Base-by-base conservation (phyloP, 768 basidiomycete genomes). In the Suillus paluster region DNA sequence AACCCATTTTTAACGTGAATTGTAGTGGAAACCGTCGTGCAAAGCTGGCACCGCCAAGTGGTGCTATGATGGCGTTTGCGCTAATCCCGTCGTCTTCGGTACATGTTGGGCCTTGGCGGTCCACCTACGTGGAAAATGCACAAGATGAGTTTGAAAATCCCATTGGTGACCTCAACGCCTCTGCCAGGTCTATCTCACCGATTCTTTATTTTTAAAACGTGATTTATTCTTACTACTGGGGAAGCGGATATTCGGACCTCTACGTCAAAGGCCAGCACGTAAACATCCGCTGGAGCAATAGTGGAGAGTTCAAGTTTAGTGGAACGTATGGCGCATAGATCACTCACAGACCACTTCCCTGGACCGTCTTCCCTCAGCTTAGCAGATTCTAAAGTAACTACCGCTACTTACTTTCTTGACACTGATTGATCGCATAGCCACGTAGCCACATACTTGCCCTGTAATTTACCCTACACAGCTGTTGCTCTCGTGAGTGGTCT, bases 251-350 rank as follows among this genome's bases (percentile, higher is more conserved):
- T 60, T 66, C 67, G 50, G 30, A 65, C 14, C 70, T 85, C 27
- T 72, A 67, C 17, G 71, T 84, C 59, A 79, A 74, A 3, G 78
- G 79, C 33, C 68, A 63, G 19, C 76, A 82, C 41, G 76, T 84
- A 56, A 84, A 78, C 42, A 64, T 85, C 41, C 79, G 76, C 57
- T 84, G 81, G 71, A 75, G 77, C 0, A 79, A 79, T 9, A 74
- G 79, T 17, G 82, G 83, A n/a, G 82, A 84, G 57, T 85, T 86
- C 76, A 85, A 85, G 69, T 80, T 84, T 67, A 86, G 81, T 63
- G 83, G 84, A 23, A 73, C 79, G 11, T 83, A 85, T 63, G 83
- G 82, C 36, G 68, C 58, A 39, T 36, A 27, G 5, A 17, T 34
- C 14, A 21, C 10, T 33, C 33, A n/a, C n/a, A n/a, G n/a, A n/a